Base-by-base conservation (phyloP, 2,329 filamentous ascomycete genomes). In the Epichloe glyceriae region DNA sequence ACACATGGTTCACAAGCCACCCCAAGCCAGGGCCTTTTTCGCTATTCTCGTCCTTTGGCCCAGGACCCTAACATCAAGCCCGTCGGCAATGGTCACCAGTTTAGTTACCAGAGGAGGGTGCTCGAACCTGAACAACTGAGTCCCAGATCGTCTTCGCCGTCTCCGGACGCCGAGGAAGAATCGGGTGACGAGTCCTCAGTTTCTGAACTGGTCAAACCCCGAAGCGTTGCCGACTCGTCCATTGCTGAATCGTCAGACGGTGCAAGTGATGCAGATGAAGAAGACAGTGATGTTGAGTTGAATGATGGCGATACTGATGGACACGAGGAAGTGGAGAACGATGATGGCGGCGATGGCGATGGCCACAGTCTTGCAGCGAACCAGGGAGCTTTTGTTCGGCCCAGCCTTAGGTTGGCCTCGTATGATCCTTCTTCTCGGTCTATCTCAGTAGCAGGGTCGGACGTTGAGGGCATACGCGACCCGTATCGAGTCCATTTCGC, bases 41-140 rank as follows among this genome's bases (percentile, higher is more conserved):
- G 61, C 50, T 59, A 61, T 43, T 57, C 61, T 46, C 61, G 59
- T 14, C 51, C 64, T n/a, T 51, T 66, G 12, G 53, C 58, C 15
- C 62, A 65, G 45, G 66, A 69, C 46, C 64, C 68, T 12, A 67
- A 65, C 52, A 75, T 75, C 47, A 67, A 63, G 48, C 70, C 72
- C 5, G 61, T 67, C 12, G 69, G 69, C 12, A 62, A 65, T 53
- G 67, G 65, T n/a, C 67, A 71, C 53, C 65, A 69, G 40, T 71
- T 71, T 49, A 71, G 68, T 59, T 71, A 70, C 50, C 63, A 61
- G 53, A 40, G 46, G n/a, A 63, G 68, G 45, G 57, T 57, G 41
- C 34, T 65, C 47, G 58, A 61, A 30, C 57, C 64, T 33, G 62
- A 67, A 54, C 65, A 67, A 55, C 50, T 70, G 54, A 68, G 66